phyloP scores from a whole-genome alignment of 352 stramenopile genomes.

The Phytophthora tentaculata region DNA sequence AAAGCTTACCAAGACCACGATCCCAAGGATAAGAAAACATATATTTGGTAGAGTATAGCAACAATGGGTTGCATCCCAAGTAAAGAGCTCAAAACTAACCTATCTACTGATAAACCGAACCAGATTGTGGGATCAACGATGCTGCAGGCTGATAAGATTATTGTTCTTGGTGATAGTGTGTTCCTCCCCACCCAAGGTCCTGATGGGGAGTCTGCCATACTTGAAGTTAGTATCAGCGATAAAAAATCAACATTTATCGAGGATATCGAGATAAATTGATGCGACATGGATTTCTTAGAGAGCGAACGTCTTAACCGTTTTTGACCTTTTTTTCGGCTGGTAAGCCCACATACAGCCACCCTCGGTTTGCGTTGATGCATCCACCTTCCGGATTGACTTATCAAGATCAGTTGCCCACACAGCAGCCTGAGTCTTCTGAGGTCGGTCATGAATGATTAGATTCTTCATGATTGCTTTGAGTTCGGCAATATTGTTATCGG shows the following conservation, averaged over 20 bases:
- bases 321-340: constrained; percentile 16
- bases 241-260: constrained; percentile 18
- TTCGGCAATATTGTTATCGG: constrained; percentile 19
- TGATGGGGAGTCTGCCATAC: too few relatives aligned
- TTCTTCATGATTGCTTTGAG: constrained; percentile 24
- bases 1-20: constrained; percentile 8
- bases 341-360: constrained; percentile 22
- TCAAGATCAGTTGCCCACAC: constrained; percentile 15
- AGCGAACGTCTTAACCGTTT: constrained; percentile 21
- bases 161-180: too few relatives aligned
- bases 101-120: too few relatives aligned
- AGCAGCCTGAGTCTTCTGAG: neutral
- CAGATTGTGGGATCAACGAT: too few relatives aligned
- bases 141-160: too few relatives aligned
- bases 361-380: constrained; percentile 23
- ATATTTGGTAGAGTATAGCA: constrained; percentile 13
- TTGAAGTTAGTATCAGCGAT: neutral
- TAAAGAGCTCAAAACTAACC: too few relatives aligned
- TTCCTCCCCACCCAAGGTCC: too few relatives aligned
- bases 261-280: constrained; percentile 9
- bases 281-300: too few relatives aligned
- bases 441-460: constrained; percentile 5
- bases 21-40: too few relatives aligned
- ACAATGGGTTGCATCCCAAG: too few relatives aligned
- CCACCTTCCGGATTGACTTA: constrained; percentile 11